Base-by-base conservation (phyloP, 2,329 filamentous ascomycete species). In the Claviceps purpurea region DNA sequence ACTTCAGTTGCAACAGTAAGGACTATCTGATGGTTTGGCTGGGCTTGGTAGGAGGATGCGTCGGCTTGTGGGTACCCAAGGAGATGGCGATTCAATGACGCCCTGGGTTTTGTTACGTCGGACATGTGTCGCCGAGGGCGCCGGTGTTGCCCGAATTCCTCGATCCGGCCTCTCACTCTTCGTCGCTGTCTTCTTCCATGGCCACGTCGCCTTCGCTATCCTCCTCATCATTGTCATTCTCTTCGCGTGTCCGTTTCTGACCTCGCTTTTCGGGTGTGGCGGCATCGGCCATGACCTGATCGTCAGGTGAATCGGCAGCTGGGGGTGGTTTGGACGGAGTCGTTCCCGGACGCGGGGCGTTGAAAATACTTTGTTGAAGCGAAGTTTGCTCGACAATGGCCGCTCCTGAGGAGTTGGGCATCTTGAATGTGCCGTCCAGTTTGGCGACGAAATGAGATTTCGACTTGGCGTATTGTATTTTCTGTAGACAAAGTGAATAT, bases 401-500 rank as follows among this genome's bases (percentile, higher is more conserved):
- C 52, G 77, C 74, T 30, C 71, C 74, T 20, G 74, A 70, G 42
- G 69, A 68, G 30, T 70, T 71, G 14, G 87, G 82, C 59, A 87
- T 77, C 63, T 84, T 83, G 70, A 89, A 95, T 14, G 88, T 91
- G 56, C 93, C 93, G 59, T 95, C 90, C 50, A 98, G 81, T 68
- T 95, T 95, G 38, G 89, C 82, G 56, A 98, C 81, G 24, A 86
- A 85, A 66, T 95, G 78, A 3, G 90, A 96, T 64, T 91, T 91
- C 53, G 84, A 82, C 68, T 90, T 95, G 53, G 87, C 89, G 67
- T 97, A 98, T 58, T 84, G 76, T 60, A 98, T 89, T 79, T 83
- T 87, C 91, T 97, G 55, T n/a, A 26, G 16, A 34, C 50, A 42
- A 5, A 43, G 22, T 5, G 24, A 43, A 30, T 4, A 43, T 30